phyloP scores from a whole-genome alignment of 495 filamentous ascomycete genomes.

The Clavariopsis aquatica region DNA sequence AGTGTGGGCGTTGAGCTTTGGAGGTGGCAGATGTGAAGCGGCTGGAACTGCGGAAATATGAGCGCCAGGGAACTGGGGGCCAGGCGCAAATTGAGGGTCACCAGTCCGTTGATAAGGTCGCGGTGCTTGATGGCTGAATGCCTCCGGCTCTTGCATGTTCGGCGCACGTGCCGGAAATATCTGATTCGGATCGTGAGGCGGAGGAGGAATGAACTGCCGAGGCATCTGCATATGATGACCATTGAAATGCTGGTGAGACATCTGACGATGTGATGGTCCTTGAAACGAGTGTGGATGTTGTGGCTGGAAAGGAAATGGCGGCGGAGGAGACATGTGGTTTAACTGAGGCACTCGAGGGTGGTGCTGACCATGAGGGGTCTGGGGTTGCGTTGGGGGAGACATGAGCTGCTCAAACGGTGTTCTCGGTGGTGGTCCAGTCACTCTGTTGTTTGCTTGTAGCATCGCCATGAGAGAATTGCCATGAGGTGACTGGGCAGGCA shows the following conservation, averaged over 20 bases:
- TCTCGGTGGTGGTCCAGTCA: slow-evolving; percentile 39
- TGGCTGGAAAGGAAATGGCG: slow-evolving; percentile 49
- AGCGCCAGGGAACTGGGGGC: slow-evolving; percentile 20
- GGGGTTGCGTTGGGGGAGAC: slow-evolving; percentile 42
- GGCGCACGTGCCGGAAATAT: slow-evolving; percentile 37
- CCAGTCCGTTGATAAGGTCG: slow-evolving; percentile 58
- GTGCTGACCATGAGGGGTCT: slow-evolving; percentile 49
- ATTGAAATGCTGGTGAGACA: slow-evolving; percentile 40
- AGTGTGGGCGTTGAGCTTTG: slow-evolving; percentile 55
- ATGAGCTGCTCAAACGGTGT: slow-evolving; percentile 51
- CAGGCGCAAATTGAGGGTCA: slow-evolving; percentile 49
- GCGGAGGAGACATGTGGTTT: slow-evolving; percentile 48
- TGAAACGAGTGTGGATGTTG: slow-evolving; percentile 17
- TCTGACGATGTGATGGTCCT: slow-evolving; percentile 29
- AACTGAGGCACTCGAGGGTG: slow-evolving; percentile 44
- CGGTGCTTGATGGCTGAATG: slow-evolving; percentile 33
- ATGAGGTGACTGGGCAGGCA: slow-evolving; percentile 39
- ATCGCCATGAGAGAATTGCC: slow-evolving; percentile 62
- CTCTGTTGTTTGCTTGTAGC: slow-evolving; percentile 49
- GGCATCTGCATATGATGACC: slow-evolving; percentile 24
- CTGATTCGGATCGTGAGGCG: slow-evolving; percentile 19
- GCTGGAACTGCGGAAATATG: slow-evolving; percentile 55
- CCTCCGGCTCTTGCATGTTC: slow-evolving; percentile 26
- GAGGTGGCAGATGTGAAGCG: slow-evolving; percentile 59
- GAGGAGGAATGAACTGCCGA: slow-evolving; percentile 27